Conservation (phyloP, 106 monocot species). For the Cymbidium sinense region DNA sequence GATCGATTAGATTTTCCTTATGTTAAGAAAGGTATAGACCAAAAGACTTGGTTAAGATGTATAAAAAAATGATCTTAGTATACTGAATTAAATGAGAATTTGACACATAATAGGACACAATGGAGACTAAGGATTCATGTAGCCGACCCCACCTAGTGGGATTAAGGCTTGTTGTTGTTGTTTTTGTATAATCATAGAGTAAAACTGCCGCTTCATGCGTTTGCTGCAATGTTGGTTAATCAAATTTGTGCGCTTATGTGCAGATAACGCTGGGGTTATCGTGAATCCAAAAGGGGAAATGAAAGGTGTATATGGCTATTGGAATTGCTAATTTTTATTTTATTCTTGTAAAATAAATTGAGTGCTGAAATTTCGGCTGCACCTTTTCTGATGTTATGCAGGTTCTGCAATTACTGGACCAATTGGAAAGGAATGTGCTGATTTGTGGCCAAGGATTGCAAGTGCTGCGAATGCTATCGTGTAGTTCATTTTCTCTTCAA, state of each 20-base stretch:
- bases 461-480: slow-evolving; percentile 23
- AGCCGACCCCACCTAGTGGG: too few relatives aligned
- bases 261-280: slow-evolving; percentile 28
- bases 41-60: too few relatives aligned
- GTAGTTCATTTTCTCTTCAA: neutral
- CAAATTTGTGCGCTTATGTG: neutral
- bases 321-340: neutral
- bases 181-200: too few relatives aligned
- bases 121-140: too few relatives aligned
- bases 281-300: slow-evolving; percentile 30
- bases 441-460: slow-evolving; percentile 19
- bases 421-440: slow-evolving; percentile 20
- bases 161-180: too few relatives aligned
- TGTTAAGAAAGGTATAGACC: too few relatives aligned
- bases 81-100: too few relatives aligned
- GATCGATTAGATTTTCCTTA: too few relatives aligned
- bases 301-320: slow-evolving; percentile 10
- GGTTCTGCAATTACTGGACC: slow-evolving; percentile 21
- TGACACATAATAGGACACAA: too few relatives aligned
- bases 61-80: too few relatives aligned
- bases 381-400: neutral
- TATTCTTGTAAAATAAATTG: neutral
- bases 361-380: neutral
- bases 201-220: too few relatives aligned
- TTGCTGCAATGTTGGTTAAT: neutral